These are phyloP conservation scores for Perkinsus marinus DNA, from an alignment of 169 alveolate genomes.

Conservation along the genomic window DNA sequence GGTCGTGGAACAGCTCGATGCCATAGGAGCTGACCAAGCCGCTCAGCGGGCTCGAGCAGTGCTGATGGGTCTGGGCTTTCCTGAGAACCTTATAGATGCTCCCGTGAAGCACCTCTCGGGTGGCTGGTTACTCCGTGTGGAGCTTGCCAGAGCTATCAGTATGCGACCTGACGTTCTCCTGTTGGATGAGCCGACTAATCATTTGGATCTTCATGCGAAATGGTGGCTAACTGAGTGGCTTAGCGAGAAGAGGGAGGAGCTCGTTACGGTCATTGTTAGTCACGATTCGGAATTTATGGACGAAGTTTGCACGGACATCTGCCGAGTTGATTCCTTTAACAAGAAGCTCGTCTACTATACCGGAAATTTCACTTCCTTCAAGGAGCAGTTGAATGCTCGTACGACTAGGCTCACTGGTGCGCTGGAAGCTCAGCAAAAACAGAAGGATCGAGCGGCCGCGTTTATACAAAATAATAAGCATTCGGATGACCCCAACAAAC, in stretches of 20 bases:
- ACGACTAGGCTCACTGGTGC: neutral
- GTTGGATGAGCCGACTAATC: constrained; percentile 85
- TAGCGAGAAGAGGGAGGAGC: neutral
- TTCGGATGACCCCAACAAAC: neutral
- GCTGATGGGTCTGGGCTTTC: constrained; percentile 67
- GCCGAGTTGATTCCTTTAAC: constrained; percentile 6
- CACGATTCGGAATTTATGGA: constrained; percentile 26
- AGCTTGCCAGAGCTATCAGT: constrained; percentile 72
- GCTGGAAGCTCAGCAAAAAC: neutral
- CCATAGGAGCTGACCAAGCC: neutral
- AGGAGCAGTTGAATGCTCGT: constrained; percentile 2
- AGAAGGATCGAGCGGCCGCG: neutral
- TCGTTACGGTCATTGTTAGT: constrained; percentile 21
- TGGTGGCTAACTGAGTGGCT: constrained; percentile 19
- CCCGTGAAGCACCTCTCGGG: constrained; percentile 76
- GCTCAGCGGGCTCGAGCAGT: constrained; percentile 26
- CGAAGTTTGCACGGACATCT: constrained; percentile 13
- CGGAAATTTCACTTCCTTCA: constrained; percentile 1
- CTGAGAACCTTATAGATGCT: constrained; percentile 68
- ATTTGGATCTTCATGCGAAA: constrained; percentile 78
- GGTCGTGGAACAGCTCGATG: neutral
- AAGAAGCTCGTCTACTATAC: neutral
- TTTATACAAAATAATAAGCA: neutral
- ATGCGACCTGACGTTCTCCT: constrained; percentile 72
- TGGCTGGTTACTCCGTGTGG: constrained; percentile 77